A percentile compares a stretch with the other conserved stretches of the same genome.
Conservation (phyloP, 306 rosid genomes). For the Lathyrus sativus region DNA sequence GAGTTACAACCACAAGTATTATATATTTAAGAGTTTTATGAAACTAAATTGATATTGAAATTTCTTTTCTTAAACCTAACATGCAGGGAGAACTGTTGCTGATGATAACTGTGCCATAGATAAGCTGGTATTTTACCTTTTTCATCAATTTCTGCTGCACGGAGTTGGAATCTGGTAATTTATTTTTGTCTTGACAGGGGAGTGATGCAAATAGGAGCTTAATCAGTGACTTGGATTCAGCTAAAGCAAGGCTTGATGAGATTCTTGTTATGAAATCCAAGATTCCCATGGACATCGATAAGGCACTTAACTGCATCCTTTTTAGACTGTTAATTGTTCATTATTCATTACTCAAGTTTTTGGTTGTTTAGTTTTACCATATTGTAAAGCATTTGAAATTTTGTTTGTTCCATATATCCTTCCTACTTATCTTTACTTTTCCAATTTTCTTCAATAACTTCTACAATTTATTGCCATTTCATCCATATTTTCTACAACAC, state of each 20-base stretch:
- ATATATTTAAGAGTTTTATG: constrained; percentile 21
- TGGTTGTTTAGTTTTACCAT: constrained; percentile 21
- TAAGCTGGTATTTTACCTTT: constrained; percentile 49
- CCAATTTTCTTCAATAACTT: constrained; percentile 7
- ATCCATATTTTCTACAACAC: not conserved
- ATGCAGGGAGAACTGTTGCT: constrained; percentile 51
- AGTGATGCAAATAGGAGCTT: constrained; percentile 52
- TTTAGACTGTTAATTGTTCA: constrained; percentile 25
- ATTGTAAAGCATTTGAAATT: constrained; percentile 3
- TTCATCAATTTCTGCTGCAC: constrained; percentile 24
- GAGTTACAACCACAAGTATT: not conserved
- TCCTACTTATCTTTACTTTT: constrained; percentile 19
- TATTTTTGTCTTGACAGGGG: constrained; percentile 56
- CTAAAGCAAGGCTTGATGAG: constrained; percentile 67
- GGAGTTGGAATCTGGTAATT: constrained; percentile 37
- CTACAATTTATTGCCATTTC: not conserved
- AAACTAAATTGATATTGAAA: constrained; percentile 30
- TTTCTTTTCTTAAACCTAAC: constrained; percentile 26
- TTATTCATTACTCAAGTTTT: constrained; percentile 7
- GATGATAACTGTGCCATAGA: constrained; percentile 40
- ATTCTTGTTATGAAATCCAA: constrained; percentile 56
- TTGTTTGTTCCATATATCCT: constrained; percentile 13
- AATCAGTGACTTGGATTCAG: constrained; percentile 57
- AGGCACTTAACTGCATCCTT: constrained; percentile 49
- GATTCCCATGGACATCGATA: constrained; percentile 54